phyloP scores from a whole-genome alignment of 495 filamentous ascomycete species.

The Durotheca rogersii region DNA sequence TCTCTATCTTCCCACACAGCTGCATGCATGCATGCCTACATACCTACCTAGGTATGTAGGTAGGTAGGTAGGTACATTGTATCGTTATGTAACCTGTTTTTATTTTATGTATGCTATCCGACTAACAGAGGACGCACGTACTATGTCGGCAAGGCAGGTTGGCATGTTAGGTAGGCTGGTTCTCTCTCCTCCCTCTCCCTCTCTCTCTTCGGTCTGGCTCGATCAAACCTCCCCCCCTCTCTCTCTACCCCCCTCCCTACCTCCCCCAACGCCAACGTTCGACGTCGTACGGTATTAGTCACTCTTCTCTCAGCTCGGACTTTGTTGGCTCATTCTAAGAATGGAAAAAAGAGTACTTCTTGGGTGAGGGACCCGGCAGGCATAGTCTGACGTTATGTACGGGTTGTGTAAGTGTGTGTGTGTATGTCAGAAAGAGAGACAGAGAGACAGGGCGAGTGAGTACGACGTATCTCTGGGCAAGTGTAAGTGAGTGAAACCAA shows the following conservation, averaged over 20 bases:
- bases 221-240: conserved; percentile 7
- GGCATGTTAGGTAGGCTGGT: conserved; percentile 9
- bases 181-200: conserved; percentile 5
- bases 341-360: conserved; percentile 12
- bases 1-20: neutral
- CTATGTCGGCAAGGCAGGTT: too few relatives aligned
- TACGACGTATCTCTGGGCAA: too few relatives aligned
- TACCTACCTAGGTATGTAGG: neutral
- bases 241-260: too few relatives aligned
- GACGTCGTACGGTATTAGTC: conserved; percentile 28
- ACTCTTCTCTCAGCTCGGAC: conserved; percentile 12
- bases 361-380: conserved; percentile 6
- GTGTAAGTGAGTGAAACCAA: too few relatives aligned
- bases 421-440: too few relatives aligned
- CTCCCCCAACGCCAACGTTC: conserved; percentile 22
- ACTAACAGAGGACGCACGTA: too few relatives aligned
- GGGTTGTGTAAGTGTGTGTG: conserved; percentile 1
- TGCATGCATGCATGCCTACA: neutral
- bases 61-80: neutral
- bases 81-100: too few relatives aligned
- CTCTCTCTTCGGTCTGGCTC: conserved; percentile 15
- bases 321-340: conserved; percentile 11
- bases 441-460: too few relatives aligned
- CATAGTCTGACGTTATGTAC: conserved; percentile 29
- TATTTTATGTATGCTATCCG: too few relatives aligned